These are phyloP conservation scores for Murraya koenigii DNA, from an alignment of 345 rosid species.

Conservation along the genomic window DNA sequence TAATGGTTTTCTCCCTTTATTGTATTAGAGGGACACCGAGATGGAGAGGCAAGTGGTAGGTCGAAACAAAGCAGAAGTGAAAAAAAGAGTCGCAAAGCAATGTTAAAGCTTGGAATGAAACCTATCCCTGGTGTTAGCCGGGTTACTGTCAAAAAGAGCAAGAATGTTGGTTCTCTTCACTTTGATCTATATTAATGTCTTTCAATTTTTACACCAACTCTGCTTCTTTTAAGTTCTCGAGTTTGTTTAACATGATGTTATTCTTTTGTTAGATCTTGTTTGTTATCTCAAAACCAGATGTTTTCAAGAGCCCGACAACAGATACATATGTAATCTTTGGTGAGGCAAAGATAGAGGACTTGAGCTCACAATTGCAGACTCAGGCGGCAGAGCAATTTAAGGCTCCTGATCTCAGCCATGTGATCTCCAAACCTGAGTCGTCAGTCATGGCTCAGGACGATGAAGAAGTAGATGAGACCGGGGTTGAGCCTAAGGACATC, in stretches of 20 bases:
- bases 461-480: background rate
- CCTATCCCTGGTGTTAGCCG: conserved; percentile 1
- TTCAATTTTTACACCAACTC: background rate
- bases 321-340: background rate
- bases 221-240: background rate
- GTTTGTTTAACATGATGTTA: background rate
- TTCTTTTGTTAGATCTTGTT: background rate
- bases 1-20: background rate
- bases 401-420: background rate
- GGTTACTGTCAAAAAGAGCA: background rate
- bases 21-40: background rate
- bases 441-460: background rate
- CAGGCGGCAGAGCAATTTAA: conserved; percentile 5
- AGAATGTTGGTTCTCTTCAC: background rate
- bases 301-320: background rate
- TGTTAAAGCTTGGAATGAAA: conserved; percentile 6
- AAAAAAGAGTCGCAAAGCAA: conserved; percentile 5
- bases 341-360: conserved; percentile 2
- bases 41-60: background rate
- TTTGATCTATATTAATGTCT: background rate
- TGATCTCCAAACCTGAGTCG: background rate
- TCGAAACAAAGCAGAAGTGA: conserved; percentile 1
- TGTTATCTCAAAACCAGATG: conserved; percentile 1
- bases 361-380: conserved; percentile 4
- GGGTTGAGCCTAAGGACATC: background rate